These are phyloP conservation scores for Cutaneotrichosporon curvatum DNA, from an alignment of 1,284 basidiomycete species.

Conservation along the genomic window DNA sequence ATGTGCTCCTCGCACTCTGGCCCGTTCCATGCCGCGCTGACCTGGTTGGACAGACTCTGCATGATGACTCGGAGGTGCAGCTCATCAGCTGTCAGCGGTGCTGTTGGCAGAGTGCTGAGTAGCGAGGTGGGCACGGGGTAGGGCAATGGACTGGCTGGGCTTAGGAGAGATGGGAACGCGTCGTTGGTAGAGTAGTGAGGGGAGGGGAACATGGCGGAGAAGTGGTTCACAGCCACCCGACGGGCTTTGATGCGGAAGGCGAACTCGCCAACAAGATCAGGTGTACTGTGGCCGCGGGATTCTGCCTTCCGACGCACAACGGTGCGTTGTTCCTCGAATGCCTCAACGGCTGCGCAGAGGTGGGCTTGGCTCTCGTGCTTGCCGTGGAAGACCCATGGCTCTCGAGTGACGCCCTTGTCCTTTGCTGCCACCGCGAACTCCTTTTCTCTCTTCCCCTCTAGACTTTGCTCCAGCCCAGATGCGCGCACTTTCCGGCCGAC, in stretches of 20 bases:
- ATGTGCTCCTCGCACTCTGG: conserved; percentile 4
- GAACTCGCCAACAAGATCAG: conserved; percentile 72
- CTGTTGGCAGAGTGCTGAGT: conserved; percentile 4
- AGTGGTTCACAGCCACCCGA: conserved; percentile 71
- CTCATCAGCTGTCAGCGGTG: conserved; percentile 32
- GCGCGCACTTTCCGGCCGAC: conserved; percentile 32
- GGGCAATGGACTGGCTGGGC: conserved; percentile 39
- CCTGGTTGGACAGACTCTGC: conserved; percentile 41
- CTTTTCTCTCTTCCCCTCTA: conserved; percentile 33
- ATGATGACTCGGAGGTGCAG: conserved; percentile 47
- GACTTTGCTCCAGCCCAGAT: conserved; percentile 34
- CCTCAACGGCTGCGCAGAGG: conserved; percentile 49
- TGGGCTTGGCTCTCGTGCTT: conserved; percentile 12
- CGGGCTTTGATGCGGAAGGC: conserved; percentile 60
- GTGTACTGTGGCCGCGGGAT: conserved; percentile 71
- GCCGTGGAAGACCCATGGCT: conserved; percentile 14
- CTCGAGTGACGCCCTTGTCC: conserved; percentile 10
- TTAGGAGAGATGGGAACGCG: conserved; percentile 48
- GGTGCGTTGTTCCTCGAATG: conserved; percentile 39
- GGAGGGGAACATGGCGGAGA: conserved; percentile 56
- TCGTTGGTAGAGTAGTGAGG: conserved; percentile 27
- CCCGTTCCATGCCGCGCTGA: conserved; percentile 40
- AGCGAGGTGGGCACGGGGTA: conserved; percentile 16
- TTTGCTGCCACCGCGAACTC: conserved; percentile 20
- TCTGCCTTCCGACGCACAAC: conserved; percentile 56